Evolutionary conservation across 305 asterid species (phyloP), one percentile per base, ranked within the genome.

Genomic region (Fraxinus baroniana): DNA sequence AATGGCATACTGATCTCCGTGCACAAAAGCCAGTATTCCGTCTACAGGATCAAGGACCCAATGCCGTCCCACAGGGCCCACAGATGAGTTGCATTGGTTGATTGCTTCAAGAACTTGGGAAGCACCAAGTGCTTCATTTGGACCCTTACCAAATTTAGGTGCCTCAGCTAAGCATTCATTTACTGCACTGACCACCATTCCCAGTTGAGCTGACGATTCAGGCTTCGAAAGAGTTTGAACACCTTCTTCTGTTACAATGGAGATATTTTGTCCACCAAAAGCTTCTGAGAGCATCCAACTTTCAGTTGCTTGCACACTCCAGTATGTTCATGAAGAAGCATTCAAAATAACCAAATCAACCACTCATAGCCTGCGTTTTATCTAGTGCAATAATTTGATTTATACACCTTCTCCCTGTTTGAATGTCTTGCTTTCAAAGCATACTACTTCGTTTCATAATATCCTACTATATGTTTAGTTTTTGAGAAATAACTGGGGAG

Each of bases 21-120:
- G 94, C 74, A 92, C 93, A 81, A 94, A 94, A 70, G 97, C 98
- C 18, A 94, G 83, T 0, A 97, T 94, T 44, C 98, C 98, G 77
- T 94, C 98, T 26, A 94, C 94, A 0, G 97, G 98, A 75, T 94
- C 98, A 26, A 94, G 98, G 80, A 93, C 93, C 98, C 98, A 94
- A 85, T 93, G 92, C 89, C 86, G 90, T 77, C 97, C 98, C 26
- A 60, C 36, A 22, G 90, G 86, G 13, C 98, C 97, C 98, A 97
- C 39, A 9, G 81, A 81, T 76, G 98, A 93, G 86, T 71, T 93
- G 85, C 98, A 94, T 41, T 82, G 84, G 70, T 89, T 87, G 20
- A 94, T 94, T 44, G 95, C 94, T 18, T 91, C 91, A 57, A 94
- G 93, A 80, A 94, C 88, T 82, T 93, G 86, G 44, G 92, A 84